Evolutionary conservation across 1,139 yeast species (phyloP).

Genomic region (Saccharomyces hybrid): DNA sequence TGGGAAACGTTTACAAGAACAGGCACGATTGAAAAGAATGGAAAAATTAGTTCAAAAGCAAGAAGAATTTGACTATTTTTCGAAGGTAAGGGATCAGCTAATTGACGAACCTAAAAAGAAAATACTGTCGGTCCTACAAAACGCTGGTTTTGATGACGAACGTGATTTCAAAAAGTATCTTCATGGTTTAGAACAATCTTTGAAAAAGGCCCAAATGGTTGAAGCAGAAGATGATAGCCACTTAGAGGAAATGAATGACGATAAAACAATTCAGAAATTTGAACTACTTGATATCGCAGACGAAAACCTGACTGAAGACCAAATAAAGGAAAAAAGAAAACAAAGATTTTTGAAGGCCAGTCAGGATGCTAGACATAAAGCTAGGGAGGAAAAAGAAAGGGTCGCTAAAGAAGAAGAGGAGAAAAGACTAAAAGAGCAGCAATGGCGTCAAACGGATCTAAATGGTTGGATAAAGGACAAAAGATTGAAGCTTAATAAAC

Average conservation of each 20-base stretch:
- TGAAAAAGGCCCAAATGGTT: conserved; percentile 60
- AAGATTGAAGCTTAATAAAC: conserved; percentile 49
- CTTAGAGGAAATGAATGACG: conserved; percentile 41
- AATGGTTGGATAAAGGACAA: conserved; percentile 74
- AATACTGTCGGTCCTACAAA: conserved; percentile 42
- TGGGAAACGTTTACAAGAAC: conserved; percentile 85
- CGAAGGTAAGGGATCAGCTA: conserved; percentile 49
- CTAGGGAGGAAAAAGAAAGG: conserved; percentile 70
- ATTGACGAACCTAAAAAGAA: conserved; percentile 41
- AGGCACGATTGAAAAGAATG: conserved; percentile 75
- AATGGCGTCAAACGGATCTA: conserved; percentile 71
- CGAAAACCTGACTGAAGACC: conserved; percentile 70
- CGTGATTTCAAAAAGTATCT: conserved; percentile 65
- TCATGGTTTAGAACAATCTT: conserved; percentile 55
- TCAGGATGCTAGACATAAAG: conserved; percentile 79
- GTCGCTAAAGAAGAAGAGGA: conserved; percentile 44
- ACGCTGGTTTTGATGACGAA: conserved; percentile 74
- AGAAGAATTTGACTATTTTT: conserved; percentile 67
- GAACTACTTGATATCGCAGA: conserved; percentile 81
- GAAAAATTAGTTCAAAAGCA: conserved; percentile 79
- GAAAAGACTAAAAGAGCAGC: conserved; percentile 51
- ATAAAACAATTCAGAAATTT: conserved; percentile 50
- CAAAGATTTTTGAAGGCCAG: conserved; percentile 80
- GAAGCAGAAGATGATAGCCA: conserved; percentile 49
- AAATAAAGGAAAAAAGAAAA: conserved; percentile 77